A percentile compares a stretch with the other conserved stretches of the same genome.
Conservation (phyloP, 495 filamentous ascomycete genomes). For the Daldinia caldariorum region DNA sequence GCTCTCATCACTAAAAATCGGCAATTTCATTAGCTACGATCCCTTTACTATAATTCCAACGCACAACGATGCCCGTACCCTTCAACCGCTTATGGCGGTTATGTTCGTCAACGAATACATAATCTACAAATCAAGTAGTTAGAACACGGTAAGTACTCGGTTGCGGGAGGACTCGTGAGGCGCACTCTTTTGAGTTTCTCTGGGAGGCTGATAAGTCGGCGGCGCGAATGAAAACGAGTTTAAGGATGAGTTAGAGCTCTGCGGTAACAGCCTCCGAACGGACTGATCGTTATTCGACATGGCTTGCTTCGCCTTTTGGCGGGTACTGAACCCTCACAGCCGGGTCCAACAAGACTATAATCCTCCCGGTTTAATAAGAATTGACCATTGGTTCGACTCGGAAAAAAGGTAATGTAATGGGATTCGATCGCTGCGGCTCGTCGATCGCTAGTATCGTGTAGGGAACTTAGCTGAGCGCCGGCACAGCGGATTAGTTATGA, state of each 20-base stretch:
- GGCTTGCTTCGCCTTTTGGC: slow-evolving; percentile 37
- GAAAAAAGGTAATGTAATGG: background rate
- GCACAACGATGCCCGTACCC: slow-evolving; percentile 64
- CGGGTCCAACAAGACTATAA: slow-evolving; percentile 20
- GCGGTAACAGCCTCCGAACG: slow-evolving; percentile 66
- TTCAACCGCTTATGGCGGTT: slow-evolving; percentile 98
- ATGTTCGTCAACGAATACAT: slow-evolving; percentile 99
- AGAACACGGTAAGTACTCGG: slow-evolving; percentile 28
- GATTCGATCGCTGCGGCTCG: slow-evolving; percentile 9
- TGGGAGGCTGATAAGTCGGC: slow-evolving; percentile 61
- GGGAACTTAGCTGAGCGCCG: background rate
- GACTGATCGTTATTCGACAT: slow-evolving; percentile 67
- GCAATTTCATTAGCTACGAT: slow-evolving; percentile 32
- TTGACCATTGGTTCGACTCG: slow-evolving; percentile 34
- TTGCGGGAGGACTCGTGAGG: slow-evolving; percentile 24
- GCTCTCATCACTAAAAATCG: slow-evolving; percentile 86
- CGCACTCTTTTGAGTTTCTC: slow-evolving; percentile 76
- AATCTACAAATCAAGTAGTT: slow-evolving; percentile 67
- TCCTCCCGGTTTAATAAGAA: slow-evolving; percentile 31
- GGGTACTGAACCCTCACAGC: slow-evolving; percentile 36
- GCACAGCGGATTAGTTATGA: background rate
- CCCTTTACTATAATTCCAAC: slow-evolving; percentile 2
- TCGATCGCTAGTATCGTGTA: slow-evolving; percentile 15
- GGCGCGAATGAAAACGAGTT: slow-evolving; percentile 70
- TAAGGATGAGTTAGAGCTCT: slow-evolving; percentile 61